Evolutionary conservation across 23 red algal genomes (phyloP).

Genomic region (Gracilaria gracilis): DNA sequence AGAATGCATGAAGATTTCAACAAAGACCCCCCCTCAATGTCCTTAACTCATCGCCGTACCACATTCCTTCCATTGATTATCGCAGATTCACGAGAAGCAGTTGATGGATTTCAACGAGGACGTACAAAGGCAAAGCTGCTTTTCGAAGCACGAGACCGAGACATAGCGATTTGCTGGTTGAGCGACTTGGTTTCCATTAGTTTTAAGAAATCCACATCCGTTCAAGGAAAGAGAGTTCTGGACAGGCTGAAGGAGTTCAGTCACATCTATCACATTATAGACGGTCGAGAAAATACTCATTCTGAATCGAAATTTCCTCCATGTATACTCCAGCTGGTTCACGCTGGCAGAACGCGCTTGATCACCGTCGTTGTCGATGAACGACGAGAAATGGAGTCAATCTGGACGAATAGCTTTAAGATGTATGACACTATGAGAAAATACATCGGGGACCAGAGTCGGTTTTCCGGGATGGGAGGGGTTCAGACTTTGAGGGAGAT

Average conservation of each 20-base stretch:
- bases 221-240: neutral
- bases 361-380: slow-evolving; percentile 57
- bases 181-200: slow-evolving; percentile 3
- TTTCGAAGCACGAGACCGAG: slow-evolving; percentile 39
- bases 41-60: slow-evolving; percentile 14
- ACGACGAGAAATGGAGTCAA: slow-evolving; percentile 11
- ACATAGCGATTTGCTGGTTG: slow-evolving; percentile 39
- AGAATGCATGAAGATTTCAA: slow-evolving; percentile 3
- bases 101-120: slow-evolving; percentile 41
- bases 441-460: slow-evolving; percentile 9
- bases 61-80: slow-evolving; percentile 42
- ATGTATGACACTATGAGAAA: slow-evolving; percentile 18
- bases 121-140: slow-evolving; percentile 17
- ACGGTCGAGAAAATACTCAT: slow-evolving; percentile 29
- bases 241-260: slow-evolving; percentile 33
- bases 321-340: slow-evolving; percentile 19
- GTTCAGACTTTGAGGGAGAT: neutral
- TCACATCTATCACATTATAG: slow-evolving; percentile 54
- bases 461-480: neutral
- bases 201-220: neutral
- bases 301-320: slow-evolving; percentile 32
- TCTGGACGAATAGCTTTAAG: slow-evolving; percentile 6
- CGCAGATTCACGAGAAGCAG: slow-evolving; percentile 29
- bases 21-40: slow-evolving; percentile 40
- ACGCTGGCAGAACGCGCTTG: slow-evolving; percentile 25